Percentiles rank a stretch among this genome's conserved stretches.
phyloP scores from a whole-genome alignment of 1,139 yeast genomes.

The Diutina rugosa region DNA sequence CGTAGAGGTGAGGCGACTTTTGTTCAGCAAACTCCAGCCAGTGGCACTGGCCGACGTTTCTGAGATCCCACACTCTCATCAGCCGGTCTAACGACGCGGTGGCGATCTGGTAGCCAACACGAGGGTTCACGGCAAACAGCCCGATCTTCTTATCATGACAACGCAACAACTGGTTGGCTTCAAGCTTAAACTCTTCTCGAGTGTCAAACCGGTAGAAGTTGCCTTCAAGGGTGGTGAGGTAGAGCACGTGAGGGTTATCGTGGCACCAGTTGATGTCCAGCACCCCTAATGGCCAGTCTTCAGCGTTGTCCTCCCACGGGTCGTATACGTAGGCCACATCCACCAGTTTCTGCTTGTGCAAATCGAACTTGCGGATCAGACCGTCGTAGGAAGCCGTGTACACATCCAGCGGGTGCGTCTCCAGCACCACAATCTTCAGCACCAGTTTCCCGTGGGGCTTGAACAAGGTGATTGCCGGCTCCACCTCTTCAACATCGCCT shows the following conservation, averaged over 20 bases:
- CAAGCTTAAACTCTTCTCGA: constrained; percentile 30
- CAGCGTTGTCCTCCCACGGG: constrained; percentile 29
- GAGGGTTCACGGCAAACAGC: constrained; percentile 70
- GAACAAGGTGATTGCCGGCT: constrained; percentile 37
- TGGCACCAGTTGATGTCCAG: constrained; percentile 45
- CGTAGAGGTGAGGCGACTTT: constrained; percentile 39
- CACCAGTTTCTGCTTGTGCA: constrained; percentile 42
- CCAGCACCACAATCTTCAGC: constrained; percentile 45
- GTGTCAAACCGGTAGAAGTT: constrained; percentile 61
- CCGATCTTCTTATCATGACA: constrained; percentile 88
- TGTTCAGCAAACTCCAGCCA: constrained; percentile 26
- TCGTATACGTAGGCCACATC: constrained; percentile 46
- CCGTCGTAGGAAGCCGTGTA: constrained; percentile 81
- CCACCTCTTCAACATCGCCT: neutral
- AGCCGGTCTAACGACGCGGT: constrained; percentile 84
- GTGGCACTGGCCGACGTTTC: constrained; percentile 31
- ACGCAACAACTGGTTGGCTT: constrained; percentile 29
- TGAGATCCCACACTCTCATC: constrained; percentile 73
- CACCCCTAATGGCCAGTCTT: constrained; percentile 33
- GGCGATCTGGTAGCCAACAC: constrained; percentile 44
- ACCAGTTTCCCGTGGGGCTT: constrained; percentile 70
- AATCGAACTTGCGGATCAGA: constrained; percentile 59
- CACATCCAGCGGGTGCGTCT: constrained; percentile 37
- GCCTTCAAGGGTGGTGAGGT: constrained; percentile 69
- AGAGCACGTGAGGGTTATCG: constrained; percentile 36